Evolutionary conservation across 345 rosid species (phyloP), one percentile per base, ranked within the genome.

Genomic region (Linum tenue): DNA sequence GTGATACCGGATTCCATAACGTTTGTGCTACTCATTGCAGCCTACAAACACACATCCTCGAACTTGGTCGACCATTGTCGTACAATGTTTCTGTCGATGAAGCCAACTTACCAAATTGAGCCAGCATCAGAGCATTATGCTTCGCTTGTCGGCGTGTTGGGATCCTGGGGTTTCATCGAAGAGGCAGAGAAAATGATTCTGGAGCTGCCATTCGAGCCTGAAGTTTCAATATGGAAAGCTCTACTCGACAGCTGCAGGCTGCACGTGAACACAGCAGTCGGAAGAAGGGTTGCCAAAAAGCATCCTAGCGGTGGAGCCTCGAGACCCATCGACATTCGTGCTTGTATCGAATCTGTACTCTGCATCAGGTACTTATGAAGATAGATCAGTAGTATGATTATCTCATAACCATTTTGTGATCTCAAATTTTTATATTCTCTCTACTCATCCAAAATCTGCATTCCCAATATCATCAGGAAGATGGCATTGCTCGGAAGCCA

Each of bases 341-440:
- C 91, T 92, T 40, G 72, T 85, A 2, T 81, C 96, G 69, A 92
- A 92, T 75, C 78, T 90, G 59, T 90, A 90, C 76, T 83, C 96
- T n/a, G 86, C 97, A 55, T 86, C 94, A 22, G 31, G 31, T 22
- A 22, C 31, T 22, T 22, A 22, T 22, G 31, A 22, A 22, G 31
- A 22, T 22, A 22, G 31, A 22, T 22, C 31, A 22, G 31, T 22
- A 22, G 31, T 22, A 1, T 22, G 31, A 22, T 22, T 22, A 22
- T 22, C 31, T 22, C 31, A 22, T 22, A 22, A 22, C 31, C 31
- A 22, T 22, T 22, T 22, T 22, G 31, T 22, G 31, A 22, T 22
- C 31, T 22, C 31, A 22, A 22, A 22, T 22, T 22, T 22, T 22
- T 22, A 22, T 22, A 22, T 22, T 22, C 31, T 22, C 31, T 22